Conservation (phyloP, 2,329 filamentous ascomycete species). For the Colletotrichum euphorbiae region DNA sequence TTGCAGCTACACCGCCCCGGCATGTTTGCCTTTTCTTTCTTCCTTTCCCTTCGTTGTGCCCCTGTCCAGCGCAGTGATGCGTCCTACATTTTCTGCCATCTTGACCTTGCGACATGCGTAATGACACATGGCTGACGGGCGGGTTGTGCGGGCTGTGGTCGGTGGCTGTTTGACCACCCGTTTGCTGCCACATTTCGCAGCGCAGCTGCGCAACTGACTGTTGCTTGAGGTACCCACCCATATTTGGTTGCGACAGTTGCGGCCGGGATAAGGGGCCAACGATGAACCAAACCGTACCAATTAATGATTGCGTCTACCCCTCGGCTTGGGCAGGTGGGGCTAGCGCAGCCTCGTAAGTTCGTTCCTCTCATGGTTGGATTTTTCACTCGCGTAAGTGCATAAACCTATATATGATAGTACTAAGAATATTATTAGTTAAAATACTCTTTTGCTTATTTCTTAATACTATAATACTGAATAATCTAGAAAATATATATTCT, state of each 20-base stretch:
- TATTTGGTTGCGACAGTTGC: not conserved
- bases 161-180: too few species aligned
- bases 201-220: not conserved
- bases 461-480: too few species aligned
- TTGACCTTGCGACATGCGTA: not conserved
- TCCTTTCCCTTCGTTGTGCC: not conserved
- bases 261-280: too few species aligned
- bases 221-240: not conserved
- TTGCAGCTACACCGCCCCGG: conserved; percentile 11
- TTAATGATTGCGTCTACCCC: not conserved
- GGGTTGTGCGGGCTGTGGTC: not conserved
- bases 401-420: too few species aligned
- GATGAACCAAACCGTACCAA: not conserved
- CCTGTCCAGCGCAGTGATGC: not conserved
- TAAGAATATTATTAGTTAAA: too few species aligned
- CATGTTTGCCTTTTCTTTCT: conserved; percentile 12
- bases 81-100: not conserved
- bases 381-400: too few species aligned
- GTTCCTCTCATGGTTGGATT: too few species aligned
- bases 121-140: not conserved
- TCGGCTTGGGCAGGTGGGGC: too few species aligned
- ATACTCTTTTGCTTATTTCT: too few species aligned
- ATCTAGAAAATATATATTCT: too few species aligned
- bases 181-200: not conserved
- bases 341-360: too few species aligned